These are phyloP conservation scores for Leishmania gerbilli DNA, from an alignment of 208 protist genomes.

Conservation along the genomic window DNA sequence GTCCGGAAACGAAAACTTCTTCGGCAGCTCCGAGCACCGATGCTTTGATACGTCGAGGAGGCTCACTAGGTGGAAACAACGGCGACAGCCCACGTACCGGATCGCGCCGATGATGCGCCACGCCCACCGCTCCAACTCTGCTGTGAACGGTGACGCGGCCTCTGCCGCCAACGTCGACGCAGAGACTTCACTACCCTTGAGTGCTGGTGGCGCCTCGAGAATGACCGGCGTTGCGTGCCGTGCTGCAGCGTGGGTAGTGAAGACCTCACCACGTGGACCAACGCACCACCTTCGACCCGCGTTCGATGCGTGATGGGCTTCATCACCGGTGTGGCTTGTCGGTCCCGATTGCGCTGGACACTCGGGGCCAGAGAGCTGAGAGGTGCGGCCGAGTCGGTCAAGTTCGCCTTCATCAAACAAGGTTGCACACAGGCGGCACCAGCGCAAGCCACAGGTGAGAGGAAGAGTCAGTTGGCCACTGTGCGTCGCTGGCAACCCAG, in stretches of 20 bases:
- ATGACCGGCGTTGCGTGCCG: constrained; percentile 22
- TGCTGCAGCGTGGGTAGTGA: constrained; percentile 57
- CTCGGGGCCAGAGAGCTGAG: constrained; percentile 19
- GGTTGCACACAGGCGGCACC: constrained; percentile 65
- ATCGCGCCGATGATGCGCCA: constrained; percentile 69
- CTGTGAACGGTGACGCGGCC: neutral
- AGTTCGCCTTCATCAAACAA: constrained; percentile 59
- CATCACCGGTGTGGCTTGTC: neutral
- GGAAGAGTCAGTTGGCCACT: constrained; percentile 4
- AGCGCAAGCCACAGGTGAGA: constrained; percentile 37
- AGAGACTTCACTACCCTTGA: constrained; percentile 20
- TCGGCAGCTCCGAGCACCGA: constrained; percentile 36
- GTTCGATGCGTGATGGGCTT: neutral
- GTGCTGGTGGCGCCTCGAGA: constrained; percentile 13
- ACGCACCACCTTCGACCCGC: constrained; percentile 16
- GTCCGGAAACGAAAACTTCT: constrained; percentile 27
- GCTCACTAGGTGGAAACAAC: constrained; percentile 50
- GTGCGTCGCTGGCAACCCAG: neutral
- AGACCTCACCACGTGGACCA: constrained; percentile 62
- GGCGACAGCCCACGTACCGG: constrained; percentile 49
- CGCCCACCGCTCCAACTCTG: constrained; percentile 65
- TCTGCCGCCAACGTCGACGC: constrained; percentile 2
- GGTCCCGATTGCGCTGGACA: constrained; percentile 13
- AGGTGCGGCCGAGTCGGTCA: constrained; percentile 33
- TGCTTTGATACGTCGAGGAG: constrained; percentile 53